phyloP scores from a whole-genome alignment of 192 early-diverging fungal genomes.

The Podila epicladia region DNA sequence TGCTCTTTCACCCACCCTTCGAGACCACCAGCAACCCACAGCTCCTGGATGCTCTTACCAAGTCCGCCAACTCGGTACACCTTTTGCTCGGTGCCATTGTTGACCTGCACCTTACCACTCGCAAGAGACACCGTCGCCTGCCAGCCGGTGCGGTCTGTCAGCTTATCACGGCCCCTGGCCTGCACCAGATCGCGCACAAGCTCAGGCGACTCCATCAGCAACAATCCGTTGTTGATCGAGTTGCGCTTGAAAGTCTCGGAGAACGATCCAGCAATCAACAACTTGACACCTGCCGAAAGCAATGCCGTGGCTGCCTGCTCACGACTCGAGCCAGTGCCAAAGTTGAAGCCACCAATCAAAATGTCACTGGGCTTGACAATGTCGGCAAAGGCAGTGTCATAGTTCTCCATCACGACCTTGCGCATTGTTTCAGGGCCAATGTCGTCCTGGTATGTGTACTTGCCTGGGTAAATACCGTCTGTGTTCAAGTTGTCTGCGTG shows the following conservation, averaged over 20 bases:
- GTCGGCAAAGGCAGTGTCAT: slow-evolving; percentile 87
- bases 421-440: slow-evolving; percentile 90
- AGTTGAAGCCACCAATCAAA: slow-evolving; percentile 94
- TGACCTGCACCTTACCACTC: slow-evolving; percentile 68
- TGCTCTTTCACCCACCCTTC: slow-evolving; percentile 94
- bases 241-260: slow-evolving; percentile 99
- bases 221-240: slow-evolving; percentile 97
- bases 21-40: slow-evolving; percentile 92
- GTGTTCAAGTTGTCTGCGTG: slow-evolving; percentile 97
- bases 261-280: slow-evolving; percentile 92
- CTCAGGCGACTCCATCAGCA: slow-evolving; percentile 88
- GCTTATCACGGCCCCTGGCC: slow-evolving; percentile 48
- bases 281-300: slow-evolving; percentile 82
- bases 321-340: slow-evolving; percentile 96
- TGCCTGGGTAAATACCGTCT: slow-evolving; percentile 98
- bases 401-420: slow-evolving; percentile 98
- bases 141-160: slow-evolving; percentile 85
- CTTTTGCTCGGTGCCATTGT: slow-evolving; percentile 45
- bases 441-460: slow-evolving; percentile 98
- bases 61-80: slow-evolving; percentile 64
- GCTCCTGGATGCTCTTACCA: slow-evolving; percentile 97
- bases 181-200: slow-evolving; percentile 80
- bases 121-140: slow-evolving; percentile 75
- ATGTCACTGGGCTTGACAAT: slow-evolving; percentile 81
- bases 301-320: slow-evolving; percentile 98